Evolutionary conservation across 2,329 filamentous ascomycete genomes (phyloP).

Genomic region (Xylariaceae sp.): DNA sequence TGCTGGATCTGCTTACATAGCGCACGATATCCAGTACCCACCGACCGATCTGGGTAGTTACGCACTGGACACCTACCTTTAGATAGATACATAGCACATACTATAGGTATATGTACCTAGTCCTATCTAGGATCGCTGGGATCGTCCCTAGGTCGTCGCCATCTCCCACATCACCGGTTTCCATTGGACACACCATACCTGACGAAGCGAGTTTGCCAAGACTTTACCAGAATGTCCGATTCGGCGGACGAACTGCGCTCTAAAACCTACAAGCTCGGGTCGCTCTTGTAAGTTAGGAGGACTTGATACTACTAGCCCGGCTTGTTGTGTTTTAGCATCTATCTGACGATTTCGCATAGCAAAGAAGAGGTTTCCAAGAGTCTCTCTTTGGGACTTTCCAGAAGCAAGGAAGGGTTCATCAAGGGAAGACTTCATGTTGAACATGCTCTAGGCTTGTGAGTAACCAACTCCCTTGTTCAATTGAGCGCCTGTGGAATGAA

Average conservation of each 20-base stretch:
- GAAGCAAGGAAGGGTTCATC: constrained; percentile 14
- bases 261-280: constrained; percentile 13
- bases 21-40: no score
- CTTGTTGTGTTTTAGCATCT: not conserved
- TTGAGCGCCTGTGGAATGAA: not conserved
- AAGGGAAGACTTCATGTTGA: constrained; percentile 19
- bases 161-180: not conserved
- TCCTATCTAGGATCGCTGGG: not conserved
- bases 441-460: constrained; percentile 20
- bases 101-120: no score
- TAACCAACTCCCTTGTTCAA: not conserved
- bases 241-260: constrained; percentile 8
- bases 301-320: not conserved
- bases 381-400: constrained; percentile 13
- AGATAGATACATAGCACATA: no score
- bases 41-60: no score
- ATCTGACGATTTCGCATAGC: constrained; percentile 13
- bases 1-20: no score
- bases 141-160: constrained; percentile 3
- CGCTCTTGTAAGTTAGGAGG: constrained; percentile 11
- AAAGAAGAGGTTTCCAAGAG: constrained; percentile 16
- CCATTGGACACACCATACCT: not conserved
- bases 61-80: no score
- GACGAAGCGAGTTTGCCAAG: not conserved
- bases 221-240: constrained; percentile 13